Evolutionary conservation across 768 basidiomycete species (phyloP).

Genomic region (Lentinula aciculospora): DNA sequence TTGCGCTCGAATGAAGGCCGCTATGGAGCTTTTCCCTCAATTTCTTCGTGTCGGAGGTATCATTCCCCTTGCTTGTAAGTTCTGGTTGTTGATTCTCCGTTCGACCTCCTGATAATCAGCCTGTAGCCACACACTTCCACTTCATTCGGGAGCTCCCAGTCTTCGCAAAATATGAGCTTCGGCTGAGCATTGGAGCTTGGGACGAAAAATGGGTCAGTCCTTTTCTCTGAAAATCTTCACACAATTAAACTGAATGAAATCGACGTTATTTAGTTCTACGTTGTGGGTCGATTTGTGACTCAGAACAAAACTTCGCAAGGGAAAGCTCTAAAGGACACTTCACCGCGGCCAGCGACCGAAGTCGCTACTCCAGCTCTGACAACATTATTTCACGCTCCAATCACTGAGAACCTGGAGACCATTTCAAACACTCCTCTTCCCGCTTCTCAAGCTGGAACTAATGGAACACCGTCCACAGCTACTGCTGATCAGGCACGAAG

Average conservation of each 20-base stretch:
- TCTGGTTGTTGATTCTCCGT: background rate
- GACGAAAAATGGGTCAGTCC: slow-evolving; percentile 50
- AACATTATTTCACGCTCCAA: background rate
- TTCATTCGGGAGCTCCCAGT: slow-evolving; percentile 47
- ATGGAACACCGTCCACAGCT: background rate
- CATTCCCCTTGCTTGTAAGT: slow-evolving; percentile 35
- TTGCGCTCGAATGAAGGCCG: slow-evolving; percentile 21
- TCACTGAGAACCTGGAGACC: background rate
- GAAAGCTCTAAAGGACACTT: background rate
- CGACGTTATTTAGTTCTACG: slow-evolving; percentile 35
- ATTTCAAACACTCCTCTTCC: background rate
- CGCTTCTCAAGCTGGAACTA: background rate
- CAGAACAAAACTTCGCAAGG: slow-evolving; percentile 16
- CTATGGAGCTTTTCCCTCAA: slow-evolving; percentile 26
- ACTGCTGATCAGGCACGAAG: slow-evolving; percentile 35
- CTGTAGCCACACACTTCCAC: slow-evolving; percentile 39
- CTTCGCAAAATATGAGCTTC: slow-evolving; percentile 37
- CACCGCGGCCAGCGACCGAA: background rate
- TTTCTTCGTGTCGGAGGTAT: slow-evolving; percentile 38
- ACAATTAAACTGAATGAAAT: background rate
- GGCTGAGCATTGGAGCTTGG: slow-evolving; percentile 38
- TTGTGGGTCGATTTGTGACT: slow-evolving; percentile 42
- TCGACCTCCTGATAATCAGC: background rate
- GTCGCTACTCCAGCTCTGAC: background rate
- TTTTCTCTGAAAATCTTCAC: background rate